Conservation (phyloP, 208 protist genomes). For the Leishmania mexicana region DNA sequence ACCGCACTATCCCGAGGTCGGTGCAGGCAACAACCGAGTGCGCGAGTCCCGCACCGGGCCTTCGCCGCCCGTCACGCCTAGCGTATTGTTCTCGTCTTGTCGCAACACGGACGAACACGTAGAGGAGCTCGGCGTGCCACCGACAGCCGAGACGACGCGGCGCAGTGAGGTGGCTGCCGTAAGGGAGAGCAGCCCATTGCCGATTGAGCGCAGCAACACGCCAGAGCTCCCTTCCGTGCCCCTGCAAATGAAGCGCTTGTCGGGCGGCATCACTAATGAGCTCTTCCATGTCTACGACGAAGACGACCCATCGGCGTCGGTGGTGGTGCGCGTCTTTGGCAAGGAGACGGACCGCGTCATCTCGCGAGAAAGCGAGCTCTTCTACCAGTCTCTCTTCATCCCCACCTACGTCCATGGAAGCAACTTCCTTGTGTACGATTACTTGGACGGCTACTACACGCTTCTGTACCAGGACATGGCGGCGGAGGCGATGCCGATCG, state of each 20-base stretch:
- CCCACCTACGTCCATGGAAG: slow-evolving; percentile 70
- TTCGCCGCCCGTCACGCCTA: background rate
- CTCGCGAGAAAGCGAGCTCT: slow-evolving; percentile 87
- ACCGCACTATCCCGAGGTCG: slow-evolving; percentile 26
- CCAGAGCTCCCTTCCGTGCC: slow-evolving; percentile 19
- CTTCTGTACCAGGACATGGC: slow-evolving; percentile 77
- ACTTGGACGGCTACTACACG: slow-evolving; percentile 59
- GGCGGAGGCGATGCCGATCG: slow-evolving; percentile 51
- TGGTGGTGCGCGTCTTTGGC: slow-evolving; percentile 88
- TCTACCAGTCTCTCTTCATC: slow-evolving; percentile 90
- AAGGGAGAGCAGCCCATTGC: slow-evolving; percentile 33
- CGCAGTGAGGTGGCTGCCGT: slow-evolving; percentile 43
- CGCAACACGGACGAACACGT: slow-evolving; percentile 27
- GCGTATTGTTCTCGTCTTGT: slow-evolving; percentile 7
- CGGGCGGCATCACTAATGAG: slow-evolving; percentile 91
- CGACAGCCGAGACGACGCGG: slow-evolving; percentile 39
- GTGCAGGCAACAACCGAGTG: slow-evolving; percentile 29
- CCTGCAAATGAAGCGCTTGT: slow-evolving; percentile 66
- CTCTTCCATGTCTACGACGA: slow-evolving; percentile 84
- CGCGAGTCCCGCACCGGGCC: background rate
- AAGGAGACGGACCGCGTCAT: slow-evolving; percentile 92
- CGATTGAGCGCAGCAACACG: slow-evolving; percentile 19
- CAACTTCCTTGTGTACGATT: slow-evolving; percentile 90
- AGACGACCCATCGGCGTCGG: slow-evolving; percentile 41
- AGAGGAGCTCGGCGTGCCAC: slow-evolving; percentile 21